These are phyloP conservation scores for Claviceps cyperi DNA, from an alignment of 2,329 filamentous ascomycete genomes.

Conservation along the genomic window DNA sequence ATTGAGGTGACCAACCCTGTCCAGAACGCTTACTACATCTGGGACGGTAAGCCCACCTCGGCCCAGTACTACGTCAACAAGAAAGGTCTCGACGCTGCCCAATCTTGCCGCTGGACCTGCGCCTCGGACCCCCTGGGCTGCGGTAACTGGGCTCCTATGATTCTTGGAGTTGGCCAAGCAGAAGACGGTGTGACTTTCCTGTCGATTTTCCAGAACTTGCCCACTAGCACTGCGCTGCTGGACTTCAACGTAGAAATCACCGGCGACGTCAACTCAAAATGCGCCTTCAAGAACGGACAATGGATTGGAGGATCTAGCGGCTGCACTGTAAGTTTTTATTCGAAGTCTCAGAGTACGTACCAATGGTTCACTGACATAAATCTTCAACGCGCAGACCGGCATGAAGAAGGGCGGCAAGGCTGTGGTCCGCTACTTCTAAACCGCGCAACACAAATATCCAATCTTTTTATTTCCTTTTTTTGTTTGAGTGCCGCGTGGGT, in stretches of 20 bases:
- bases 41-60: slow-evolving; percentile 60
- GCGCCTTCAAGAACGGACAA: slow-evolving; percentile 49
- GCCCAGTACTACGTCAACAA: slow-evolving; percentile 97
- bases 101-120: slow-evolving; percentile 64
- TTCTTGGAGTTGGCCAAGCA: slow-evolving; percentile 66
- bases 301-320: slow-evolving; percentile 47
- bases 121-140: slow-evolving; percentile 33
- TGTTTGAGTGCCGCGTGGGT: not conserved
- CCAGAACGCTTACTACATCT: slow-evolving; percentile 59
- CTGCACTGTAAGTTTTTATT: slow-evolving; percentile 58
- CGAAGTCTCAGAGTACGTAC: too few relatives aligned
- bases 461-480: too few relatives aligned
- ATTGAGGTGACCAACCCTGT: slow-evolving; percentile 62
- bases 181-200: slow-evolving; percentile 54
- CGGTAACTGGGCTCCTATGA: slow-evolving; percentile 80
- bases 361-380: too few relatives aligned
- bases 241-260: slow-evolving; percentile 67
- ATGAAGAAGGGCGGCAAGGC: slow-evolving; percentile 27
- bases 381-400: slow-evolving; percentile 22
- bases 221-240: slow-evolving; percentile 55
- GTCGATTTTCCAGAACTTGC: slow-evolving; percentile 71
- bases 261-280: slow-evolving; percentile 45
- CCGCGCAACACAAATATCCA: not conserved
- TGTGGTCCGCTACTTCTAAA: slow-evolving; percentile 29
- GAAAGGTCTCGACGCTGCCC: slow-evolving; percentile 46